Percentiles rank a stretch among this genome's conserved stretches.
Evolutionary conservation across 352 stramenopile genomes (phyloP).

Genomic region (Pythium brachiatum): DNA sequence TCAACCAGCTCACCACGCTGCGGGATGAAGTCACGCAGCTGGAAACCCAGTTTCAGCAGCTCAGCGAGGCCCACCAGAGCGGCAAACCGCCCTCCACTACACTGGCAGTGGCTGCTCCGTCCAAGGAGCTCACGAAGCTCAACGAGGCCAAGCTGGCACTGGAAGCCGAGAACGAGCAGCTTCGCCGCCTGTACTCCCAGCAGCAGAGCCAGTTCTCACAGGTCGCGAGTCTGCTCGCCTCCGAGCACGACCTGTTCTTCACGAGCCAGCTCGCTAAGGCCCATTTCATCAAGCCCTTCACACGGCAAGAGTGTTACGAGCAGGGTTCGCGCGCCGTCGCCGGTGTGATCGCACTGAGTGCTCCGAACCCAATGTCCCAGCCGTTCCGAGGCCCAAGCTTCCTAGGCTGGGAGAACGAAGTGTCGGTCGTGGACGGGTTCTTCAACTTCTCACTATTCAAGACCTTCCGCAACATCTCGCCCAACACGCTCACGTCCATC

Average conservation of each 20-base stretch:
- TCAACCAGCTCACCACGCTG: conserved; percentile 22
- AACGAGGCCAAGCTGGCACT: neutral
- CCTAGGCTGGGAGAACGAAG: conserved; percentile 25
- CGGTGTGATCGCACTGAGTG: conserved; percentile 14
- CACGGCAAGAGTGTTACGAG: conserved; percentile 10
- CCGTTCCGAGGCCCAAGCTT: conserved; percentile 8
- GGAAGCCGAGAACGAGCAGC: conserved; percentile 19
- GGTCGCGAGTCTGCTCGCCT: conserved; percentile 8
- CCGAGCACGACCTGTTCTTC: conserved; percentile 23
- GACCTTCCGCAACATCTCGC: conserved; percentile 13
- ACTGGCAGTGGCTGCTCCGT: neutral
- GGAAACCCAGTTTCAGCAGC: conserved; percentile 16
- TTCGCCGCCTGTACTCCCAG: conserved; percentile 2
- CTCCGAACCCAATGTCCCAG: neutral
- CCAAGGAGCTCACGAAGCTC: conserved; percentile 8
- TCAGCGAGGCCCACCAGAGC: conserved; percentile 11
- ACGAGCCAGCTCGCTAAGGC: conserved; percentile 13
- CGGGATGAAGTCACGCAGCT: conserved; percentile 22
- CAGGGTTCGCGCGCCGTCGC: conserved; percentile 13
- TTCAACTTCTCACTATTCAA: conserved; percentile 28
- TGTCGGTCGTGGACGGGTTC: conserved; percentile 16
- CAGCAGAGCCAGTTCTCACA: conserved; percentile 1
- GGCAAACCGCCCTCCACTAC: too few species aligned
- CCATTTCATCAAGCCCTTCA: conserved; percentile 27
- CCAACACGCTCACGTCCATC: neutral